These are phyloP conservation scores for Jaltomata sinuosa DNA, from an alignment of 257 asterid species.

Conservation along the genomic window DNA sequence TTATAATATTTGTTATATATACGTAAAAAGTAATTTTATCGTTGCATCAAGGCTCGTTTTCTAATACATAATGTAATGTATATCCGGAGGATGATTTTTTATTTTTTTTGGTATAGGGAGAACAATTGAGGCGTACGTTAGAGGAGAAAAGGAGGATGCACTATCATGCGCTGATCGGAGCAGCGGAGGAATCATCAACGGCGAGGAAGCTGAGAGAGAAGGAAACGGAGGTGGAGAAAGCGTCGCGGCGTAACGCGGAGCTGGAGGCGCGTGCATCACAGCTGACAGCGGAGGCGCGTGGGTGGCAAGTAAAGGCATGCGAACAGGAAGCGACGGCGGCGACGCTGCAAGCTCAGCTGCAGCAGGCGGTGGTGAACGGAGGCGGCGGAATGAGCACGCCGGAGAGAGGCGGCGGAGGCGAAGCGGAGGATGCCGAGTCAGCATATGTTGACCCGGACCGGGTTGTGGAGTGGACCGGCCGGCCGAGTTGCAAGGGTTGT, in stretches of 20 bases:
- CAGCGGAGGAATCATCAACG: conserved; percentile 22
- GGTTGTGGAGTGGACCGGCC: conserved; percentile 20
- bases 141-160: conserved; percentile 31
- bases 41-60: neutral
- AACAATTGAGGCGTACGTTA: conserved; percentile 20
- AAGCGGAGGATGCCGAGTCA: conserved; percentile 41
- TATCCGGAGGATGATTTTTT: neutral
- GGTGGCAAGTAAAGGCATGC: conserved; percentile 26
- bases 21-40: too few relatives aligned
- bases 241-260: conserved; percentile 20
- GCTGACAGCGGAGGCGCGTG: conserved; percentile 25
- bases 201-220: conserved; percentile 25
- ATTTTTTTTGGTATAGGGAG: conserved; percentile 17
- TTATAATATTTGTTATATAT: too few relatives aligned
- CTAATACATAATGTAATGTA: neutral
- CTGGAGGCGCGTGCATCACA: conserved; percentile 26
- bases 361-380: conserved; percentile 23
- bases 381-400: neutral
- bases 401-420: conserved; percentile 10
- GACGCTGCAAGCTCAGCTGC: conserved; percentile 29
- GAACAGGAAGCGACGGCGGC: conserved; percentile 28
- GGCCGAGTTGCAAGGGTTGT: conserved; percentile 29
- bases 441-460: conserved; percentile 41
- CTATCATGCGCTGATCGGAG: conserved; percentile 14
- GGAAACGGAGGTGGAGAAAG: conserved; percentile 28